Evolutionary conservation across 768 basidiomycete genomes (phyloP).

Genomic region (Serendipita sp.): DNA sequence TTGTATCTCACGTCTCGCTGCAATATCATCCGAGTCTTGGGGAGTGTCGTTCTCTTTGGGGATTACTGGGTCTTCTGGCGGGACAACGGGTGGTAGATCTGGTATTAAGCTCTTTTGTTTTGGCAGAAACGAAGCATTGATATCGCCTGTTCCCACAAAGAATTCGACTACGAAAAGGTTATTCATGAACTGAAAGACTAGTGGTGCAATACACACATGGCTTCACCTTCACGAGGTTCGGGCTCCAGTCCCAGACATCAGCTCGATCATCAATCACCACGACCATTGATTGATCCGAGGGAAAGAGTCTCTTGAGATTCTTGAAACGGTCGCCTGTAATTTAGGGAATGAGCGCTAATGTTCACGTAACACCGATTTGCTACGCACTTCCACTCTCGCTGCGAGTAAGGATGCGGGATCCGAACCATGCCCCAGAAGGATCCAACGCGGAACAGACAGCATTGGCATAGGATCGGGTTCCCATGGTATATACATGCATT

Average conservation of each 20-base stretch:
- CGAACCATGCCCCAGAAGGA: slow-evolving; percentile 70
- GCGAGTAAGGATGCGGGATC: slow-evolving; percentile 73
- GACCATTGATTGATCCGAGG: slow-evolving; percentile 95
- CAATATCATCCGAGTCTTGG: slow-evolving; percentile 33
- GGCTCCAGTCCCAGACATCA: slow-evolving; percentile 97
- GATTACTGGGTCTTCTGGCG: slow-evolving; percentile 5
- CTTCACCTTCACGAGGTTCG: slow-evolving; percentile 90
- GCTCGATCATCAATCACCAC: slow-evolving; percentile 97
- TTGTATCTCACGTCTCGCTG: slow-evolving; percentile 28
- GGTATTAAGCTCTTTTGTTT: slow-evolving; percentile 29
- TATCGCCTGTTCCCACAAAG: slow-evolving; percentile 95
- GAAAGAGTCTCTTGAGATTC: slow-evolving; percentile 80
- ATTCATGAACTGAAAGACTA: neutral
- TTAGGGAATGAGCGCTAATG: neutral
- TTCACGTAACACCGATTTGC: neutral
- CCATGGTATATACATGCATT: slow-evolving; percentile 99
- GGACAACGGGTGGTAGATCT: slow-evolving; percentile 31
- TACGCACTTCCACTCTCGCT: slow-evolving; percentile 92
- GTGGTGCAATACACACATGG: slow-evolving; percentile 51
- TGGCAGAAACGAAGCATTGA: slow-evolving; percentile 87
- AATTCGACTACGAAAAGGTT: slow-evolving; percentile 59
- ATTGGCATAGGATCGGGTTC: slow-evolving; percentile 91
- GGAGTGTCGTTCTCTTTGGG: slow-evolving; percentile 22
- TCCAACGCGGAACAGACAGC: slow-evolving; percentile 91
- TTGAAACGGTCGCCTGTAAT: slow-evolving; percentile 33